Evolutionary conservation across 768 basidiomycete genomes (phyloP).

Genomic region (Mycena epipterygia): DNA sequence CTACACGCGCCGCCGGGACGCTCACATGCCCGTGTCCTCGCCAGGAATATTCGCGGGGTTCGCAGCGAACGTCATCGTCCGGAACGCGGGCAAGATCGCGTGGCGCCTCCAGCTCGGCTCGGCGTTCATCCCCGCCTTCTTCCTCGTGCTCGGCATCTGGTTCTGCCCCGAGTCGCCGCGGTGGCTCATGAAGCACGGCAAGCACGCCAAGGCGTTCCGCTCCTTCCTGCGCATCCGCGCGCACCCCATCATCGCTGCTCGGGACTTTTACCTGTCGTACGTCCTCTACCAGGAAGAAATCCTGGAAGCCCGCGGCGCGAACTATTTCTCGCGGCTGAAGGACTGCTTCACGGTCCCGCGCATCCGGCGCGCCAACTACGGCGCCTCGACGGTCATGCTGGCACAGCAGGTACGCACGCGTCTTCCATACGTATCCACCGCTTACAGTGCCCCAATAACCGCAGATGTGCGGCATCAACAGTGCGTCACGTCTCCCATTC

Average conservation of each 20-base stretch:
- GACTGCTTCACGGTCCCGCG: slow-evolving; percentile 67
- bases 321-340: slow-evolving; percentile 41
- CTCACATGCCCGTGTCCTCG: too few relatives aligned
- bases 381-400: slow-evolving; percentile 38
- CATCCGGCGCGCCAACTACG: slow-evolving; percentile 68
- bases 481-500: neutral
- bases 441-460: too few relatives aligned
- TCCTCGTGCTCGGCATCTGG: too few relatives aligned
- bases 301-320: slow-evolving; percentile 56
- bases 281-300: slow-evolving; percentile 52
- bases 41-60: too few relatives aligned
- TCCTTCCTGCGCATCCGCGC: slow-evolving; percentile 78
- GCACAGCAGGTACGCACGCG: too few relatives aligned
- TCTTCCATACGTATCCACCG: too few relatives aligned
- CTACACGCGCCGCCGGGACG: too few relatives aligned
- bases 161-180: slow-evolving; percentile 80
- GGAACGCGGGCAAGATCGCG: too few relatives aligned
- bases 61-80: too few relatives aligned
- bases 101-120: too few relatives aligned
- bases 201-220: slow-evolving; percentile 76
- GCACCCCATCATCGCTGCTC: slow-evolving; percentile 80
- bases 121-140: too few relatives aligned
- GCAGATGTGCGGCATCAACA: too few relatives aligned
- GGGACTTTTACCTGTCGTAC: slow-evolving; percentile 59
- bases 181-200: slow-evolving; percentile 87